These are phyloP conservation scores for Trichophyton rubrum DNA, from an alignment of 2,329 filamentous ascomycete genomes.

Conservation along the genomic window DNA sequence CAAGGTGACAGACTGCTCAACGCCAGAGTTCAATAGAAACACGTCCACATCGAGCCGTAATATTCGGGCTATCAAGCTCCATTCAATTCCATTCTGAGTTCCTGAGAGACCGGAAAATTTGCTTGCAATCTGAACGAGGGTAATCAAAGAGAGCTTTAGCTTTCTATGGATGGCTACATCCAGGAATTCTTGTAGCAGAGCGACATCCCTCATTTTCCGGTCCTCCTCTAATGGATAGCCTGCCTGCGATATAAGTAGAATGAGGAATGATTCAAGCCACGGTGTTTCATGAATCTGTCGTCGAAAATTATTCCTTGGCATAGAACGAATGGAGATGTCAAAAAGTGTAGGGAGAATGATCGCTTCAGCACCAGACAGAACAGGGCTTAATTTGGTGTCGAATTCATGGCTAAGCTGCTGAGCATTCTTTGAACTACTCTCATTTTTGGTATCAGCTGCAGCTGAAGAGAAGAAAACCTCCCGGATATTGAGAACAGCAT, in stretches of 20 bases:
- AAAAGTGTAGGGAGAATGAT: slow-evolving; percentile 32
- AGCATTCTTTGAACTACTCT: slow-evolving; percentile 25
- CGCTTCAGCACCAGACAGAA: slow-evolving; percentile 10
- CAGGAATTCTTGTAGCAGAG: slow-evolving; percentile 27
- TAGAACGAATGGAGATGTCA: slow-evolving; percentile 35
- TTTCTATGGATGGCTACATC: slow-evolving; percentile 28
- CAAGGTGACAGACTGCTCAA: slow-evolving; percentile 26
- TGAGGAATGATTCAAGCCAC: slow-evolving; percentile 41
- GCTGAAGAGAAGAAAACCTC: slow-evolving; percentile 24
- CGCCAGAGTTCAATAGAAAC: slow-evolving; percentile 33
- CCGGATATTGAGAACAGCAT: slow-evolving; percentile 32
- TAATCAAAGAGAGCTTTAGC: slow-evolving; percentile 29
- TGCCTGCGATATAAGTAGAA: slow-evolving; percentile 29
- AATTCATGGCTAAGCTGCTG: slow-evolving; percentile 27
- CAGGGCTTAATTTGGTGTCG: slow-evolving; percentile 23
- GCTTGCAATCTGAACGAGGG: slow-evolving; percentile 29
- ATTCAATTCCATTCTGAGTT: slow-evolving; percentile 22
- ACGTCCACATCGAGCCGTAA: slow-evolving; percentile 32
- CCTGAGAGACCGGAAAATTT: slow-evolving; percentile 29
- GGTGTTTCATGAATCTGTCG: slow-evolving; percentile 35
- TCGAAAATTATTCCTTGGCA: slow-evolving; percentile 33
- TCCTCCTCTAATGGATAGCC: slow-evolving; percentile 24
- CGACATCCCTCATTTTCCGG: slow-evolving; percentile 15
- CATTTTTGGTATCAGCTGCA: slow-evolving; percentile 24
- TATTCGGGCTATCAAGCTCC: slow-evolving; percentile 31